Percentiles rank a stretch among this genome's conserved stretches.
These are phyloP conservation scores for Aspergillus bertholletiae DNA, from an alignment of 495 filamentous ascomycete genomes.

Conservation along the genomic window DNA sequence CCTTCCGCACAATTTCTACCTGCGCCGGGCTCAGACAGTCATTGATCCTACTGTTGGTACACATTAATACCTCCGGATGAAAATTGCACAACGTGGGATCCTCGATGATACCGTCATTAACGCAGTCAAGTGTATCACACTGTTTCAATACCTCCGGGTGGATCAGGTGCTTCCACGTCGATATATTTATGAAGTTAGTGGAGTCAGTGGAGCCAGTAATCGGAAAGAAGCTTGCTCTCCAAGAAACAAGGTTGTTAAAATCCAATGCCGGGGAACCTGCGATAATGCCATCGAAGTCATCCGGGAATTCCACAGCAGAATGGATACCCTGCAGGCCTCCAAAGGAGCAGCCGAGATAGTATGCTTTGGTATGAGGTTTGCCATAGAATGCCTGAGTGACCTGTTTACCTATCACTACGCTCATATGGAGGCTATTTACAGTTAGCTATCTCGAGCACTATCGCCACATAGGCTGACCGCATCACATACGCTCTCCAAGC, in stretches of 20 bases:
- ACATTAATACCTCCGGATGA: constrained; percentile 40
- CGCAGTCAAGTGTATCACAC: constrained; percentile 54
- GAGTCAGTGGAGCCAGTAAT: constrained; percentile 35
- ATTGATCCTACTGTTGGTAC: constrained; percentile 15
- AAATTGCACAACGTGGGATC: constrained; percentile 48
- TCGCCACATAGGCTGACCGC: not conserved
- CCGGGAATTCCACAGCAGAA: constrained; percentile 31
- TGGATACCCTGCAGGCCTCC: constrained; percentile 43
- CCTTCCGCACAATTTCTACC: constrained; percentile 39
- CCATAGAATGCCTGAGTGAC: constrained; percentile 10
- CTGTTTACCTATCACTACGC: constrained; percentile 5
- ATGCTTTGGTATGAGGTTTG: constrained; percentile 19
- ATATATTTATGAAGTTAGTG: constrained; percentile 40
- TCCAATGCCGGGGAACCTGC: constrained; percentile 39
- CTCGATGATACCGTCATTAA: constrained; percentile 54
- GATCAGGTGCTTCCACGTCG: constrained; percentile 39
- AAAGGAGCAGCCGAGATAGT: constrained; percentile 45
- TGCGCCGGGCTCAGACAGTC: constrained; percentile 41
- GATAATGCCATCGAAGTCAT: constrained; percentile 56
- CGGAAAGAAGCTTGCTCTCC: constrained; percentile 26
- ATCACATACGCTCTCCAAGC: constrained; percentile 15
- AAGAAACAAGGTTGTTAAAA: constrained; percentile 39
- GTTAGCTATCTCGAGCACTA: not conserved
- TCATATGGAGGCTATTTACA: not conserved
- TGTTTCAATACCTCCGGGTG: constrained; percentile 48